These are phyloP conservation scores for Peterozyma xylosa DNA, from an alignment of 805 yeast genomes.

Conservation along the genomic window DNA sequence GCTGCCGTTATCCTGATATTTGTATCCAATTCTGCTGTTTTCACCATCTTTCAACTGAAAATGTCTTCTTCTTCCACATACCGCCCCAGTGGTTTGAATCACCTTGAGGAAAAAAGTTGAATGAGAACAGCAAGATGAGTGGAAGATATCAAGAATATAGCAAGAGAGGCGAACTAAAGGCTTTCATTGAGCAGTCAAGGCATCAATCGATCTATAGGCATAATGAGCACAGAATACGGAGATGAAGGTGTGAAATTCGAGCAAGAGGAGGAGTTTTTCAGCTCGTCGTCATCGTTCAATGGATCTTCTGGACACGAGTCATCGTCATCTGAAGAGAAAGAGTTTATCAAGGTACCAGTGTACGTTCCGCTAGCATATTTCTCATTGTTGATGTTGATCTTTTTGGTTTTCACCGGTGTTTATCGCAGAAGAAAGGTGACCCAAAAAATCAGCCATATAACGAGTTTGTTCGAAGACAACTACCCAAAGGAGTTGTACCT, in stretches of 20 bases:
- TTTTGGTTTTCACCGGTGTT: slow-evolving; percentile 59
- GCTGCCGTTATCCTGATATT: too few species aligned
- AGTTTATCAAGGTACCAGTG: slow-evolving; percentile 35
- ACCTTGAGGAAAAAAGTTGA: too few species aligned
- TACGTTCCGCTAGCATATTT: slow-evolving; percentile 75
- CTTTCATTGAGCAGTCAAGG: too few species aligned
- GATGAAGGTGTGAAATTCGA: not conserved
- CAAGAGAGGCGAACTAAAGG: too few species aligned
- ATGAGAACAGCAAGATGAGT: too few species aligned
- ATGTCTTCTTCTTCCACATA: too few species aligned
- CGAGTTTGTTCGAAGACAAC: slow-evolving; percentile 70
- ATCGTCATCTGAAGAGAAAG: not conserved
- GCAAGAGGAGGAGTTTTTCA: not conserved
- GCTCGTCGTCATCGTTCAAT: not conserved
- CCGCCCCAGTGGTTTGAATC: too few species aligned
- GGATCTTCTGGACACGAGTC: not conserved
- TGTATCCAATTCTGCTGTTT: too few species aligned
- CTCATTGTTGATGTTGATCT: slow-evolving; percentile 55
- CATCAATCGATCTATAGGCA: too few species aligned
- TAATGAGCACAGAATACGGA: too few species aligned
- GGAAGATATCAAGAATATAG: too few species aligned
- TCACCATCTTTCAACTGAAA: too few species aligned
- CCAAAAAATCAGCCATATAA: slow-evolving; percentile 36
- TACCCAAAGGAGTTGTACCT: slow-evolving; percentile 57
- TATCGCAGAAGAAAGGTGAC: slow-evolving; percentile 52